Percentiles rank a stretch among this genome's conserved stretches.
These are phyloP conservation scores for Syzygium aqueum DNA, from an alignment of 345 rosid species.

Conservation along the genomic window DNA sequence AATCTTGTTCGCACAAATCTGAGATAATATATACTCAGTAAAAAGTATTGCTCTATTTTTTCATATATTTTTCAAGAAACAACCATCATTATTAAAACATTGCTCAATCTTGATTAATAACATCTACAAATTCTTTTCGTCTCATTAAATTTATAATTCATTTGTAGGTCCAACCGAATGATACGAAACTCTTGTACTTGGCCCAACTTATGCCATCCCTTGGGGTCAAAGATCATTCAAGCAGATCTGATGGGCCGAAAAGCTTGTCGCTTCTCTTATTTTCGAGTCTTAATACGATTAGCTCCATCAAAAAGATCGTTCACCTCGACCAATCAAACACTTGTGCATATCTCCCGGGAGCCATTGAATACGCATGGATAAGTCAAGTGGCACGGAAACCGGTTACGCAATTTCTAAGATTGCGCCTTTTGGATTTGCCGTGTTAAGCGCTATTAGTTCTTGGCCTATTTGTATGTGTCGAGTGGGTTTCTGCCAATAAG, in stretches of 20 bases:
- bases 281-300: neutral
- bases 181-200: neutral
- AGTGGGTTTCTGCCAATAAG: neutral
- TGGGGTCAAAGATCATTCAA: neutral
- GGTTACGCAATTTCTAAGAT: neutral
- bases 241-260: neutral
- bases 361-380: neutral
- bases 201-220: neutral
- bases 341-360: neutral
- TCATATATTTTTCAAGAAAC: neutral
- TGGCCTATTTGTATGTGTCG: neutral
- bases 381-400: neutral
- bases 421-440: neutral
- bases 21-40: neutral
- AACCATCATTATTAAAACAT: neutral
- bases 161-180: neutral
- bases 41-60: neutral
- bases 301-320: neutral
- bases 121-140: neutral
- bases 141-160: neutral
- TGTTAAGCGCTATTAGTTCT: neutral
- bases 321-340: accelerated
- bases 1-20: neutral
- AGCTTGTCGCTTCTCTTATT: neutral
- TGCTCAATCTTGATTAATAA: neutral